These are phyloP conservation scores for Angophora floribunda DNA, from an alignment of 345 rosid species.

Conservation along the genomic window DNA sequence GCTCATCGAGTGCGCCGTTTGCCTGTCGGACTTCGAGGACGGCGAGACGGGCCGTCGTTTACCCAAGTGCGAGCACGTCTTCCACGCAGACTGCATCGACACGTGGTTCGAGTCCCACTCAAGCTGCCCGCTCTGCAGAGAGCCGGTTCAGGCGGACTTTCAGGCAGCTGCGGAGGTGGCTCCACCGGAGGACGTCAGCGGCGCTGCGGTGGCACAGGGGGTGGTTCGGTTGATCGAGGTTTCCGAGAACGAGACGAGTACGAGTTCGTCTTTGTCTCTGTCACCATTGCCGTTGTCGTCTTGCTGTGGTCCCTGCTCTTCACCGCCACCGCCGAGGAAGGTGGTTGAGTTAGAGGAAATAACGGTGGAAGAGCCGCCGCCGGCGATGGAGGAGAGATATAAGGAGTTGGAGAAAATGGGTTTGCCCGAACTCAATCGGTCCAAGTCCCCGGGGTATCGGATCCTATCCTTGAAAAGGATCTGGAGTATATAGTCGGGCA, in stretches of 20 bases:
- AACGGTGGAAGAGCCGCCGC: conserved; percentile 18
- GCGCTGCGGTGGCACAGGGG: background rate
- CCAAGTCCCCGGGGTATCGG: conserved; percentile 16
- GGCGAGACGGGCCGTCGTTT: conserved; percentile 54
- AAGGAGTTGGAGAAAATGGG: background rate
- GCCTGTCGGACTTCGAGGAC: conserved; percentile 70
- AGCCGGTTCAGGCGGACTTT: conserved; percentile 32
- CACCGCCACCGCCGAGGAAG: conserved; percentile 11
- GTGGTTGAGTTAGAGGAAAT: conserved; percentile 4
- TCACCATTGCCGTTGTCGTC: background rate
- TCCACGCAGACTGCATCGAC: conserved; percentile 78
- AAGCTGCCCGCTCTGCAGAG: conserved; percentile 78
- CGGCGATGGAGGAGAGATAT: conserved; percentile 3
- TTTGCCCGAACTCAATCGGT: conserved; percentile 1
- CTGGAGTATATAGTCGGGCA: conserved; percentile 4
- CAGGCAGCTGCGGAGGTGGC: background rate
- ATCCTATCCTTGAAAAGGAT: conserved; percentile 21
- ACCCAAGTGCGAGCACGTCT: conserved; percentile 62
- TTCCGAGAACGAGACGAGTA: background rate
- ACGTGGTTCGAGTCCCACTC: conserved; percentile 74
- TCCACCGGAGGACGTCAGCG: background rate
- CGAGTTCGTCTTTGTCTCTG: conserved; percentile 5
- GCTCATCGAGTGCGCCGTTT: conserved; percentile 47
- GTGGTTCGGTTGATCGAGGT: background rate
- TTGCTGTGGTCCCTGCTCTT: conserved; percentile 3